Base-by-base conservation (phyloP, 2,329 filamentous ascomycete species). In the Talaromyces islandicus region DNA sequence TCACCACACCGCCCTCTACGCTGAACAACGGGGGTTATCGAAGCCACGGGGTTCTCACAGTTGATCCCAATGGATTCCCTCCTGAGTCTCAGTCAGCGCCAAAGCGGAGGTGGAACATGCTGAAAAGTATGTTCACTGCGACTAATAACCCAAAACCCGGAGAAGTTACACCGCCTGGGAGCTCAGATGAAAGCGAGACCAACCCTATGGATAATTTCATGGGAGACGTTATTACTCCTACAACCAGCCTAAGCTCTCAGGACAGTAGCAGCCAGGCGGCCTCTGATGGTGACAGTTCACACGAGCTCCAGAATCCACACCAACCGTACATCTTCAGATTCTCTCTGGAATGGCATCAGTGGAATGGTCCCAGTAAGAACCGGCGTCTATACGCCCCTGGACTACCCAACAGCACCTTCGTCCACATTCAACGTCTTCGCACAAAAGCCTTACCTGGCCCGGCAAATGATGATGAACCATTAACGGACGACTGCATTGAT, bases 241-340 rank as follows among this genome's bases (percentile, higher is more conserved):
- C 65, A 66, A 59, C 10, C 43, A 57, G 55, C 41, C 27, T 21
- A 11, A 57, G 55, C 30, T 50, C 70, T 62, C 66, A 76, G 60
- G 64, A 68, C 46, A 66, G 67, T 51, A 64, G 67, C 53, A 64
- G 66, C 57, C 64, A 65, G 21, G 60, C 61, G 27, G 62, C 64
- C 10, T 67, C 66, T 57, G 64, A 60, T 51, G 62, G 66, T 12
- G 66, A 30, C 67, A 73, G 52, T 63, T 54, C 69, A 25, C 59
- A 62, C 35, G 72, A 70, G 46, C 75, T 69, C 62, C 76, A 69
- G 52, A 73, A 69, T n/a, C 73, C 72, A 53, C 82, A 85, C 64
- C 83, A 83, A 60, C 78, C 76, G 46, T 85, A 83, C 65, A 84
- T 80, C 63, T 89, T 89, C 77, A 86, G 85, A 62, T 89, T 89